Conservation (phyloP, 768 basidiomycete genomes). For the Xerocomus potaroensis region DNA sequence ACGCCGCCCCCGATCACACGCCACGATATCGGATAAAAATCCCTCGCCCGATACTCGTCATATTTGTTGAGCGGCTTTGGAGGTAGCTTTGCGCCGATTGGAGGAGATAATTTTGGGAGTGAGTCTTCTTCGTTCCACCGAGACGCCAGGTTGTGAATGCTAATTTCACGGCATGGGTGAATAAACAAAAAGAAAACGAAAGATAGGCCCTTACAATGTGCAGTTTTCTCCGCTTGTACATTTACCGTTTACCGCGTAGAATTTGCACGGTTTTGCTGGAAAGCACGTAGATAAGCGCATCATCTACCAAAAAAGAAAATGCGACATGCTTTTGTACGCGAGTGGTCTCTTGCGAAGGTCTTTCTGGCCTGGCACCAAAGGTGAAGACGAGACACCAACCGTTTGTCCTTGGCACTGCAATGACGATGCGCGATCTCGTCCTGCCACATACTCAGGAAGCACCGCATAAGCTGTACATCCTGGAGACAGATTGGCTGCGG, state of each 20-base stretch:
- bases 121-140: background rate
- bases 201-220: slow-evolving; percentile 47
- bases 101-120: slow-evolving; percentile 1
- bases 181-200: background rate
- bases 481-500: slow-evolving; percentile 11
- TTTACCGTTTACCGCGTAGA: slow-evolving; percentile 39
- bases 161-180: slow-evolving; percentile 17
- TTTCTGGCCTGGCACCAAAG: slow-evolving; percentile 11
- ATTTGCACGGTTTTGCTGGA: slow-evolving; percentile 60
- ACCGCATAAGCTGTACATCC: slow-evolving; percentile 10
- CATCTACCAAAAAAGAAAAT: background rate
- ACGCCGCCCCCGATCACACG: slow-evolving; percentile 77
- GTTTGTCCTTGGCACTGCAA: background rate
- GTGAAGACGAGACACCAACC: slow-evolving; percentile 1
- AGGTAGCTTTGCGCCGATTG: slow-evolving; percentile 17
- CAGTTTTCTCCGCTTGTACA: slow-evolving; percentile 55
- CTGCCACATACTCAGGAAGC: slow-evolving; percentile 8
- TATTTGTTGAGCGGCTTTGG: slow-evolving; percentile 25
- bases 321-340: slow-evolving; percentile 28
- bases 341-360: slow-evolving; percentile 18
- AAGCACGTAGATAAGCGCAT: background rate
- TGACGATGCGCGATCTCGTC: slow-evolving; percentile 9
- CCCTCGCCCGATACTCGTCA: slow-evolving; percentile 40
- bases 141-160: slow-evolving; percentile 41
- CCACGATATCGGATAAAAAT: slow-evolving; percentile 67